Base-by-base conservation (phyloP, 768 basidiomycete genomes). In the Suillus bovinus region DNA sequence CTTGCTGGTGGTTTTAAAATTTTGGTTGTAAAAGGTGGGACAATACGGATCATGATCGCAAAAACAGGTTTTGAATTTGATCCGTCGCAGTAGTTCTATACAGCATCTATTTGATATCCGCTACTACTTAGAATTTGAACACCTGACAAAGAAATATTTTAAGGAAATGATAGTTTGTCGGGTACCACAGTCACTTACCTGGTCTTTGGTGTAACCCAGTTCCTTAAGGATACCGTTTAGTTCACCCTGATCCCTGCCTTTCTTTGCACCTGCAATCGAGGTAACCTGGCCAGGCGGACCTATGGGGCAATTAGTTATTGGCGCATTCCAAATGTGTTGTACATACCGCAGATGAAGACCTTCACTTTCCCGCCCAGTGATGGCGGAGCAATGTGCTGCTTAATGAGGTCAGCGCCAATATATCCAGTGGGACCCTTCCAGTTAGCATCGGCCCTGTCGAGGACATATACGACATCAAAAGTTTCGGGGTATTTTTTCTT, bases 251-350 rank as follows among this genome's bases (percentile, higher is more conserved):
- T 91, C 86, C 80, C 83, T 85, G 17, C 93, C 93, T 5, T 86
- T 88, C 79, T 99, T 99, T 74, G 90, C 86, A 20, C 97, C 97
- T 58, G 92, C 87, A 62, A 99, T 67, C 2, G 93, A 85, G n/a
- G 82, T 82, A n/a, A 98, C 90, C 74, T 97, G 95, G 5, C 84
- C 85, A 14, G 95, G 96, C 14, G 93, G 93, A 8, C 93, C 90
- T 64, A 65, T 52, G 33, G 17, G 17, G 22, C 16, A 27, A 52
- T 62, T 66, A 62, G 58, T n/a, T 22, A 27, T 33, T 27, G 36
- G n/a, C 22, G 36, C 10, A 57, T 39, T 22, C 41, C 42, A 24
- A 41, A 34, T 29, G 34, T 38, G n/a, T 59, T 38, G 20, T 16
- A 73, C 86, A 67, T 76, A 87, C 94, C 96, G 71, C 96, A 98